phyloP scores from a whole-genome alignment of 257 asterid species.

The Nicotiana paniculata region DNA sequence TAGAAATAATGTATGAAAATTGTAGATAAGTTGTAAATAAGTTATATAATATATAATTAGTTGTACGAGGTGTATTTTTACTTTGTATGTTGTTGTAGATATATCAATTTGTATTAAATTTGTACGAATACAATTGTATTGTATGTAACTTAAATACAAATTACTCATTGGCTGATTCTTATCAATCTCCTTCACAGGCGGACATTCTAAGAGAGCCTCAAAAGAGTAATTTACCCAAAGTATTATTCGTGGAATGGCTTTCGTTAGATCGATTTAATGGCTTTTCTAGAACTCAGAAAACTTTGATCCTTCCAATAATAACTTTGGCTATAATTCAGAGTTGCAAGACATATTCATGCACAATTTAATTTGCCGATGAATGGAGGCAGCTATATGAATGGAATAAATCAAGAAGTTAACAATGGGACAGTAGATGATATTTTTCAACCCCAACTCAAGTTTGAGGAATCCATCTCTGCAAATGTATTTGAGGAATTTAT shows the following conservation, averaged over 20 bases:
- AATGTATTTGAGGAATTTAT: slow-evolving; percentile 30
- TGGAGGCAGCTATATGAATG: slow-evolving; percentile 23
- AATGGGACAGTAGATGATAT: slow-evolving; percentile 25
- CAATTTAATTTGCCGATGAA: slow-evolving; percentile 9
- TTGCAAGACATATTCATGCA: slow-evolving; percentile 30
- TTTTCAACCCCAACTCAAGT: slow-evolving; percentile 31
- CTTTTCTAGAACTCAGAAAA: background rate
- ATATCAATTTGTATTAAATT: no score
- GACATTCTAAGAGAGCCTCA: slow-evolving; percentile 10
- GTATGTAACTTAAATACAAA: no score
- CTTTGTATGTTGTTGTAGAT: no score
- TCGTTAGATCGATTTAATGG: slow-evolving; percentile 35
- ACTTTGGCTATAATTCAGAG: slow-evolving; percentile 15
- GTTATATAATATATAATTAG: no score
- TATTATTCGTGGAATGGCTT: slow-evolving; percentile 77
- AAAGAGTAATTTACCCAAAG: slow-evolving; percentile 43
- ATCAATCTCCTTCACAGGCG: slow-evolving; percentile 21
- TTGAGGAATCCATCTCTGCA: slow-evolving; percentile 38
- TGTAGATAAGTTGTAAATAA: no score
- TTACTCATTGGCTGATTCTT: slow-evolving; percentile 20
- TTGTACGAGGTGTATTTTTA: no score
- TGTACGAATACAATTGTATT: no score
- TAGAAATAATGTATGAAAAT: no score
- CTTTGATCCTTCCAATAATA: slow-evolving; percentile 5
- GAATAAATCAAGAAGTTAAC: slow-evolving; percentile 14